Conservation (phyloP, 352 stramenopile genomes). For the Globisporangium megalacanthum region DNA sequence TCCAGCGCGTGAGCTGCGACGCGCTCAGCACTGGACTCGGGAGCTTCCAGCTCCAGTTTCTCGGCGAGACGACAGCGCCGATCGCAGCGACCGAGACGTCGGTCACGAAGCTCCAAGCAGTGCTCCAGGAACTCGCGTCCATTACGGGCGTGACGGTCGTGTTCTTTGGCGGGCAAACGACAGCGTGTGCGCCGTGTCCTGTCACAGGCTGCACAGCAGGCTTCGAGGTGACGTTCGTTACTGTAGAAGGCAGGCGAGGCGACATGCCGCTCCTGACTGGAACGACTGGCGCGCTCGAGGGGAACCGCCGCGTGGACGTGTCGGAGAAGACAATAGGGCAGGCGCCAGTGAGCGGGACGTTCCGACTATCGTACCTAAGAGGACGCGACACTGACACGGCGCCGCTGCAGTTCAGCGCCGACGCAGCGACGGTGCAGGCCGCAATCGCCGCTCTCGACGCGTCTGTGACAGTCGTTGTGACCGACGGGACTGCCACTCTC, state of each 20-base stretch:
- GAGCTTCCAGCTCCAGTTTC: slow-evolving; percentile 82
- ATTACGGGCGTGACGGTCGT: slow-evolving; percentile 84
- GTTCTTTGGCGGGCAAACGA: slow-evolving; percentile 48
- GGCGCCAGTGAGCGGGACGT: slow-evolving; percentile 84
- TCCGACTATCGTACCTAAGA: slow-evolving; percentile 84
- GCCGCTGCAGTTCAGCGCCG: slow-evolving; percentile 51
- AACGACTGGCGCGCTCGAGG: slow-evolving; percentile 85
- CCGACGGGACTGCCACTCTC: slow-evolving; percentile 50
- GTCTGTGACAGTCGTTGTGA: slow-evolving; percentile 68
- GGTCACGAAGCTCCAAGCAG: slow-evolving; percentile 67
- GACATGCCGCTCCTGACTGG: slow-evolving; percentile 86
- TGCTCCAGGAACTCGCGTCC: slow-evolving; percentile 85
- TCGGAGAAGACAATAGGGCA: slow-evolving; percentile 70
- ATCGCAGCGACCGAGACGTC: slow-evolving; percentile 82
- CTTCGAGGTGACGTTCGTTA: slow-evolving; percentile 89
- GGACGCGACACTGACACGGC: slow-evolving; percentile 74
- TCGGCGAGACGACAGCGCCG: slow-evolving; percentile 83
- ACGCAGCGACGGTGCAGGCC: slow-evolving; percentile 43
- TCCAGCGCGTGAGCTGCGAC: slow-evolving; percentile 92
- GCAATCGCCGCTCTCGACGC: slow-evolving; percentile 79
- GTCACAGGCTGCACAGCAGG: slow-evolving; percentile 45
- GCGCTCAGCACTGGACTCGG: slow-evolving; percentile 61
- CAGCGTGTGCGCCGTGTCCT: slow-evolving; percentile 69
- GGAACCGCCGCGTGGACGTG: slow-evolving; percentile 87
- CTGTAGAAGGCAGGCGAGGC: slow-evolving; percentile 67